phyloP scores from a whole-genome alignment of 306 rosid genomes.

The Ceratonia siliqua region DNA sequence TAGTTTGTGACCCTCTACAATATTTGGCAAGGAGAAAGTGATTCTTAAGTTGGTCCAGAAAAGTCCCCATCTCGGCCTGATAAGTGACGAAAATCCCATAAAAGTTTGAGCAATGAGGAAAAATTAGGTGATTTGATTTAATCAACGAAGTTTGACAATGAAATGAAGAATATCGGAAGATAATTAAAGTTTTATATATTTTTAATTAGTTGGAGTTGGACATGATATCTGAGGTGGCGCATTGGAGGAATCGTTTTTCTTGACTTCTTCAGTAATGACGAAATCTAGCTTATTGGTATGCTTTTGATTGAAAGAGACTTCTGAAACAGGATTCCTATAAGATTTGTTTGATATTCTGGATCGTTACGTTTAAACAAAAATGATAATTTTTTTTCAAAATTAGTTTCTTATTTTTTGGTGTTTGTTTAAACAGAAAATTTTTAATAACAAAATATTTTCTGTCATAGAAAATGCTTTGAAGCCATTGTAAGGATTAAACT shows the following conservation, averaged over 20 bases:
- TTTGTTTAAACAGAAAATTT: too few species aligned
- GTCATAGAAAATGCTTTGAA: too few species aligned
- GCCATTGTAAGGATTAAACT: too few species aligned
- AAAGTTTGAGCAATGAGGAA: not conserved
- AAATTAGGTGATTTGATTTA: constrained; percentile 5
- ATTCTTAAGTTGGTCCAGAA: constrained; percentile 17
- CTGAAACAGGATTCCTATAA: constrained; percentile 18
- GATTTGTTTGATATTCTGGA: not conserved
- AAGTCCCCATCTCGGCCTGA: constrained; percentile 15
- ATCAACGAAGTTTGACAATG: constrained; percentile 16
- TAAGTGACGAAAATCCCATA: not conserved
- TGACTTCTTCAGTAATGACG: not conserved
- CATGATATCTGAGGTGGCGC: constrained; percentile 14
- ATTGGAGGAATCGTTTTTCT: constrained; percentile 32
- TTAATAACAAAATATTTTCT: too few species aligned
- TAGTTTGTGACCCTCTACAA: not conserved
- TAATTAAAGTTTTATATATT: not conserved
- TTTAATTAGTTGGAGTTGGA: not conserved
- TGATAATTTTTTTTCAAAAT: too few species aligned
- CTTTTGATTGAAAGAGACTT: constrained; percentile 2
- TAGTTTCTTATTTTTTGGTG: too few species aligned
- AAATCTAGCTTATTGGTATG: not conserved
- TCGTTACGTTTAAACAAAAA: too few species aligned
- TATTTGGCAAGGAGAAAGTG: not conserved
- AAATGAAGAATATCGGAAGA: constrained; percentile 13